Evolutionary conservation across 164 flowering plant species (phyloP), one percentile per base, ranked within the genome.

Genomic region (Akebia trifoliata): DNA sequence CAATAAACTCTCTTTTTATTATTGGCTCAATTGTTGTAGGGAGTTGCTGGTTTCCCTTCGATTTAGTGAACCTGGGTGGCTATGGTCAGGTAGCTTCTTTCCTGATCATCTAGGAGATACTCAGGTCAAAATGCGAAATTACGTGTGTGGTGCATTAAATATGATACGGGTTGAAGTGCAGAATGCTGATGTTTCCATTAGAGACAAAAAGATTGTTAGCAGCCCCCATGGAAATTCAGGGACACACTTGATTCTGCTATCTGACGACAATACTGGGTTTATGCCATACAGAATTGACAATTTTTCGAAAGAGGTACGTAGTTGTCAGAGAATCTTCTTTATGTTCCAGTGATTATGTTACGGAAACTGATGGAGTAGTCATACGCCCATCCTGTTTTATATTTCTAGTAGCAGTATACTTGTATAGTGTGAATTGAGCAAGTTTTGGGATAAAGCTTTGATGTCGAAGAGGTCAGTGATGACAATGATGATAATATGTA

Each of bases 221-320:
- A 84, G 75, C 64, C 69, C 81, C 50, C 71, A 60, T 73, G 93
- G 87, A 32, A 81, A 82, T 57, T 84, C 92, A 15, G 97, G 95
- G 61, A 93, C 99, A 56, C 72, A 79, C 69, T 72, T 90, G 67
- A 82, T 93, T 72, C 86, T 93, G 48, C 66, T 93, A 47, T 87
- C 96, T 14, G 90, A 87, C 65, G 97, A 93, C 74, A 79, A 90
- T 60, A 78, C 92, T 10, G 95, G 96, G 6, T 93, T 79, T 71
- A 84, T 93, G 87, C 99, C 99, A 20, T 93, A 93, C 73, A 78
- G 97, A 69, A 79, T 93, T 63, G 95, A 93, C 70, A 93, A 93
- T 68, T 85, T 87, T 67, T 82, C 99, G 9, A 86, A 78, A 68
- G 96, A 90, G 95, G 99, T 87, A 54, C 39, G 80, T 67, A 26